A percentile compares a stretch with the other conserved stretches of the same genome.
Evolutionary conservation across 176 grass and related monocot species (phyloP).

Genomic region (Puya raimondii): DNA sequence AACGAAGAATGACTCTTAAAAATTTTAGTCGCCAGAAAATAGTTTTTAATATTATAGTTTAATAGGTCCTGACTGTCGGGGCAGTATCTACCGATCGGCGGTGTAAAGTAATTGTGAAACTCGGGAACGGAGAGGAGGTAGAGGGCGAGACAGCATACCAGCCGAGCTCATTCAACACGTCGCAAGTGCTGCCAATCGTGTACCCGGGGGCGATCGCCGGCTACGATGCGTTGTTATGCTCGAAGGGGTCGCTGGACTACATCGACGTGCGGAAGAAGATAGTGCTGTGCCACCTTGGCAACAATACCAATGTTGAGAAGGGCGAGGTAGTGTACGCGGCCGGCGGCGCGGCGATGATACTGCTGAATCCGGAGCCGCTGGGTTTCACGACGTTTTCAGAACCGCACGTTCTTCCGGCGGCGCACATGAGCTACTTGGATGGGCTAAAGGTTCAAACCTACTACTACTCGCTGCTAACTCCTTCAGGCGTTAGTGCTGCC

Average conservation of each 20-base stretch:
- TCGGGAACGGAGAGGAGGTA: neutral
- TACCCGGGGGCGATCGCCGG: neutral
- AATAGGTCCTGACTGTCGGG: neutral
- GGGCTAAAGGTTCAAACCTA: slow-evolving; percentile 27
- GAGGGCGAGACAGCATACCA: slow-evolving; percentile 6
- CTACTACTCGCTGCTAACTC: neutral
- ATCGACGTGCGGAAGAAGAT: slow-evolving; percentile 1
- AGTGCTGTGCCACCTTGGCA: neutral
- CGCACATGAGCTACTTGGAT: slow-evolving; percentile 26
- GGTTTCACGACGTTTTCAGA: slow-evolving; percentile 30
- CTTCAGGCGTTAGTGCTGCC: slow-evolving; percentile 1
- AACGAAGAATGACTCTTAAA: no score
- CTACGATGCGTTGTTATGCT: neutral
- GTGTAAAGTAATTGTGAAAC: neutral
- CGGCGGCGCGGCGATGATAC: slow-evolving; percentile 6
- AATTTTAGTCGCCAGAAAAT: no score
- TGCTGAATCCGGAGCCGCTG: neutral
- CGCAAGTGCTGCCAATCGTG: neutral
- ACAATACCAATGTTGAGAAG: neutral
- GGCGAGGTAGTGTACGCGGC: neutral
- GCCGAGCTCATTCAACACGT: neutral
- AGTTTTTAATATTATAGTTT: no score
- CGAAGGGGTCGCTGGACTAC: neutral
- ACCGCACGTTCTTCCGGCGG: slow-evolving; percentile 26
- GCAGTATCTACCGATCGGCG: neutral